Base-by-base conservation (phyloP, 2,329 filamentous ascomycete genomes). In the Ophiostoma triangulosporum region DNA sequence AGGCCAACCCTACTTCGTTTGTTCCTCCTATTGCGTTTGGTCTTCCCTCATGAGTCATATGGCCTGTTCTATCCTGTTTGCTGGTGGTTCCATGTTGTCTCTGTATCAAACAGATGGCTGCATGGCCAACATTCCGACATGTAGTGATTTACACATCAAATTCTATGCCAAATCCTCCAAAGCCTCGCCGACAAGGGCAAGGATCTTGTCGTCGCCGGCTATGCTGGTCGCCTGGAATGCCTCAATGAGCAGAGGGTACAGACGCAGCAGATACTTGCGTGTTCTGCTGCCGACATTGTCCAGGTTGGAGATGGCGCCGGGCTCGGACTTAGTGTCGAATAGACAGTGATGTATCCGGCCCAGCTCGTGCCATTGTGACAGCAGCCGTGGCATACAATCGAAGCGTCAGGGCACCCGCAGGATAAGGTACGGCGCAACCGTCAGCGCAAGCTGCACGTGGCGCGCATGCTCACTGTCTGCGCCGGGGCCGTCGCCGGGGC, bases 361-460 rank as follows among this genome's bases (percentile, higher is more conserved):
- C 11, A 98, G 70, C 64, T 95, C 93, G 57, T 78, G 83, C 43
- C 87, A 78, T 63, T 95, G 87, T 8, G 81, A 83, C 5, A 88
- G 73, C 0, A 91, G 91, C 64, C 93, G 87, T 4, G 93, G 93
- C 83, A 64, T 95, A 97, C 1, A 83, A 75, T 54, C 88, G 83
- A 17, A 97, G 69, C 0, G 87, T 83, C 15, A 95, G 72, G 0
- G 86, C 88, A 12, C 86, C 3, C 93, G 82, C 2, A 95, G 72
- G 45, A 97, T 84, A 2, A 97, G 74, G 62, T 88, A 91, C 0
- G 88, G 88, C 0, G 87, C 84, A 0, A 84, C 80, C 3, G 84
- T 84, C 63, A 81, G 77, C 0, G 91, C 86, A 15, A 97, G 79
- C 12, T 80, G 74, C 38, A 78, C 66, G 55, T 74, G 71, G 11